Base-by-base conservation (phyloP, 2,329 filamentous ascomycete species). In the Microsporum canis region DNA sequence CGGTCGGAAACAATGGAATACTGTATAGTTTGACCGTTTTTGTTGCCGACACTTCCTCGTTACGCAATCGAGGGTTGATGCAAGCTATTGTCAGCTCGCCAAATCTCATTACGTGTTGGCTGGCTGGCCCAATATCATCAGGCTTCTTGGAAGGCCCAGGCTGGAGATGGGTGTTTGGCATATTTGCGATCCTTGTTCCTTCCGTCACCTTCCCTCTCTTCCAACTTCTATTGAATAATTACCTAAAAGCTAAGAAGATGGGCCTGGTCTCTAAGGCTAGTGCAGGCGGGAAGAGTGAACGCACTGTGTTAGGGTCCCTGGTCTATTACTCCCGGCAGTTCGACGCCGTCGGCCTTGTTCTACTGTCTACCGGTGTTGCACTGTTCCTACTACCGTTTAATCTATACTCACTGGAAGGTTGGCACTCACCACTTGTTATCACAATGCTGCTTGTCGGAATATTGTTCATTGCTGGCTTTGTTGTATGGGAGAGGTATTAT, bases 131-230 rank as follows among this genome's bases (percentile, higher is more conserved):
- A 82, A 66, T 84, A 43, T 79, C 81, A 0, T 71, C 80, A 27
- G 71, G 72, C 0, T 82, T 85, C 66, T 72, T 81, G 55, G 65
- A 73, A 0, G 74, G 78, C 0, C 73, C 78, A 29, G 80, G 78
- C 53, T 87, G 80, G 77, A 78, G 82, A 31, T 88, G 84, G 85
- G 84, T 76, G 0, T 87, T 83, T 66, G 85, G 83, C 29, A 72
- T 77, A 29, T 88, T 86, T 67, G 76, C 80, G 53, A 83, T 88
- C 65, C 76, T 88, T 62, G 76, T 81, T 0, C 83, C 84, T 0
- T 68, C 78, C 56, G 75, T 84, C 45, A 78, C 77, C 5, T 43
- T 81, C 3, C 85, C 86, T 0, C 74, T 87, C 5, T 78, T 80
- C 53, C 65, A 72, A 10, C 70, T 86, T 14, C 78, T 86, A 66